Conservation (phyloP, 805 yeast genomes). For the Candida mattraensis region DNA sequence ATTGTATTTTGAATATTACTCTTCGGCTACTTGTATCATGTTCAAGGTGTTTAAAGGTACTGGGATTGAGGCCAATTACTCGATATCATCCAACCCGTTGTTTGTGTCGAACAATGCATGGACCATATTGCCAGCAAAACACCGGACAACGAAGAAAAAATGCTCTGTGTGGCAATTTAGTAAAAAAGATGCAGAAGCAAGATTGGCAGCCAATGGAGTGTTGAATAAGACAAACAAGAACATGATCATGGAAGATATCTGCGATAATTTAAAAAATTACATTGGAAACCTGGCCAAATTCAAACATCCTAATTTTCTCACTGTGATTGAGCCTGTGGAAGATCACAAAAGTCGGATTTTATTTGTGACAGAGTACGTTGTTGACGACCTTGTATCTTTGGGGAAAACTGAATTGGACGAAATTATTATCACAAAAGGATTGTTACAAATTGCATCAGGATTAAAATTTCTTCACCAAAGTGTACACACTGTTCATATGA, state of each 20-base stretch:
- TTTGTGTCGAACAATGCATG: slow-evolving; percentile 74
- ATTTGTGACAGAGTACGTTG: slow-evolving; percentile 83
- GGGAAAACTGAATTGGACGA: slow-evolving; percentile 60
- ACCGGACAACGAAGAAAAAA: slow-evolving; percentile 53
- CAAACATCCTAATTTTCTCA: slow-evolving; percentile 85
- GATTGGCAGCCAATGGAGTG: slow-evolving; percentile 50
- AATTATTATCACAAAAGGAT: slow-evolving; percentile 71
- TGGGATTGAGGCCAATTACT: slow-evolving; percentile 67
- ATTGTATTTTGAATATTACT: too few relatives aligned
- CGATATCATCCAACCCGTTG: slow-evolving; percentile 67
- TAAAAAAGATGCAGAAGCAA: slow-evolving; percentile 68
- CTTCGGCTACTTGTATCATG: too few relatives aligned
- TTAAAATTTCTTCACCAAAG: slow-evolving; percentile 78
- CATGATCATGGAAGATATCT: slow-evolving; percentile 56
- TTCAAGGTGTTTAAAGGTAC: slow-evolving; percentile 52
- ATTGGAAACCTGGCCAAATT: slow-evolving; percentile 72
- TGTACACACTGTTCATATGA: slow-evolving; percentile 73
- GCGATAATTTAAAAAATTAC: slow-evolving; percentile 64
- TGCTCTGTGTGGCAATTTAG: slow-evolving; percentile 88
- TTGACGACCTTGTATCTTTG: slow-evolving; percentile 29
- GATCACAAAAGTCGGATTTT: slow-evolving; percentile 74
- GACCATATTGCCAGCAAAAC: slow-evolving; percentile 84
- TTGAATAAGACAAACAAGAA: slow-evolving; percentile 49
- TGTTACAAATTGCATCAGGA: slow-evolving; percentile 74
- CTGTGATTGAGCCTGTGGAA: slow-evolving; percentile 85